Evolutionary conservation across 495 filamentous ascomycete species (phyloP).

Genomic region (Penicillium salamii): DNA sequence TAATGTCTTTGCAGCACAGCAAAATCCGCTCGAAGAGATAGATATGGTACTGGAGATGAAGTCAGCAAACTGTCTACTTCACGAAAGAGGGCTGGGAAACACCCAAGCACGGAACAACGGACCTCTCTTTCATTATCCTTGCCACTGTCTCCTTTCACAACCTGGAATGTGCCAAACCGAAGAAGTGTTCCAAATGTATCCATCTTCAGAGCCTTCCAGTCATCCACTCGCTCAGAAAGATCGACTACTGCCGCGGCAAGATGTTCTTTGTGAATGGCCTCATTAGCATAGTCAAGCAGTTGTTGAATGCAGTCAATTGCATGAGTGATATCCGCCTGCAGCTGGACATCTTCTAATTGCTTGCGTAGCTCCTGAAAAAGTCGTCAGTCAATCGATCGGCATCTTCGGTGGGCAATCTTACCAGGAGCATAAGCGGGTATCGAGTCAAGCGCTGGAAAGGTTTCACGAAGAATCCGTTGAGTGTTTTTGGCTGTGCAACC

Average conservation of each 20-base stretch:
- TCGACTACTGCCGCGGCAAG: slow-evolving; percentile 76
- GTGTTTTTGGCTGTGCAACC: slow-evolving; percentile 54
- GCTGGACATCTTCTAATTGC: slow-evolving; percentile 68
- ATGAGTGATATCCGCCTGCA: slow-evolving; percentile 62
- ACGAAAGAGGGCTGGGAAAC: not conserved
- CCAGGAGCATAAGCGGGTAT: slow-evolving; percentile 86
- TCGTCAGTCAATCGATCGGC: not conserved
- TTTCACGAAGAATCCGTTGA: slow-evolving; percentile 91
- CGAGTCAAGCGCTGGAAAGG: slow-evolving; percentile 94
- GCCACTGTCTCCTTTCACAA: slow-evolving; percentile 77
- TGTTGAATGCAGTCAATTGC: slow-evolving; percentile 75
- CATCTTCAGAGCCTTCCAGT: slow-evolving; percentile 92
- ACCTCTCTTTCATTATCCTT: slow-evolving; percentile 86
- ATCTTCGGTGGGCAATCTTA: slow-evolving; percentile 37
- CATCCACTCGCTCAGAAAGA: slow-evolving; percentile 80
- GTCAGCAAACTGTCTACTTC: slow-evolving; percentile 22
- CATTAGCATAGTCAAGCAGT: slow-evolving; percentile 78
- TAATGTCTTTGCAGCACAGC: slow-evolving; percentile 94
- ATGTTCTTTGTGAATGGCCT: slow-evolving; percentile 84
- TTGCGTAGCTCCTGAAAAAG: slow-evolving; percentile 77
- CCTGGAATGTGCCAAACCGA: slow-evolving; percentile 88
- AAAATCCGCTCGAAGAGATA: slow-evolving; percentile 96
- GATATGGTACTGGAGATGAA: slow-evolving; percentile 76
- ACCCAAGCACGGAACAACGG: slow-evolving; percentile 25
- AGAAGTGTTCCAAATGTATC: slow-evolving; percentile 87